Conservation (phyloP, 768 basidiomycete genomes). For the Crucibulum laeve region DNA sequence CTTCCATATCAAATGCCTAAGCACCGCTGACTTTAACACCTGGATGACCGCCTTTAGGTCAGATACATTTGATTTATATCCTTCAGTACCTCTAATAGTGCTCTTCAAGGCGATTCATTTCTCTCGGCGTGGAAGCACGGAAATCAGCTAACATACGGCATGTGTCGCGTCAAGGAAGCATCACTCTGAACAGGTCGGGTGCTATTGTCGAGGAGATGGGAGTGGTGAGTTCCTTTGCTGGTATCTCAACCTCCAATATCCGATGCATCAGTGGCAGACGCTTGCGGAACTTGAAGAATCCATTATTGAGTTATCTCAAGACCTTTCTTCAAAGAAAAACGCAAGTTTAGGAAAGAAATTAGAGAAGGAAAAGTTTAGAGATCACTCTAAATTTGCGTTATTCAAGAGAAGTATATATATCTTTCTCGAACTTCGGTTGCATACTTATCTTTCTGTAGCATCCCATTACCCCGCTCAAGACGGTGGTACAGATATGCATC, state of each 20-base stretch:
- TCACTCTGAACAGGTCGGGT: slow-evolving; percentile 43
- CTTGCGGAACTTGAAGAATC: slow-evolving; percentile 56
- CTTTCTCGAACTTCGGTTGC: slow-evolving; percentile 2
- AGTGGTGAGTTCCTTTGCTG: slow-evolving; percentile 33
- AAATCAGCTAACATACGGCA: slow-evolving; percentile 37
- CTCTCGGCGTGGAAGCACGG: slow-evolving; percentile 39
- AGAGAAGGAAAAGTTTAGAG: slow-evolving; percentile 50
- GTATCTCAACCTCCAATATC: background rate
- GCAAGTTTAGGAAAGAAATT: slow-evolving; percentile 38
- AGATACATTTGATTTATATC: slow-evolving; percentile 8
- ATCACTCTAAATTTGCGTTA: slow-evolving; percentile 44
- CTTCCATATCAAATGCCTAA: slow-evolving; percentile 81
- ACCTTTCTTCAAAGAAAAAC: slow-evolving; percentile 31
- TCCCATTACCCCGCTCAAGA: slow-evolving; percentile 4
- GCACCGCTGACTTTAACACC: slow-evolving; percentile 57
- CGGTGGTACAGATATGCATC: slow-evolving; percentile 9
- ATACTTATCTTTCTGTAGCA: background rate
- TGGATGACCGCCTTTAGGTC: slow-evolving; percentile 81
- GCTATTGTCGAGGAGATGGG: slow-evolving; percentile 64
- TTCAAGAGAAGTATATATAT: slow-evolving; percentile 54
- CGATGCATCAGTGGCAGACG: slow-evolving; percentile 31
- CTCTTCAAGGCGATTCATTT: slow-evolving; percentile 55
- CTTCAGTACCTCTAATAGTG: slow-evolving; percentile 9
- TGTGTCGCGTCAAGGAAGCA: slow-evolving; percentile 37
- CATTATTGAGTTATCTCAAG: slow-evolving; percentile 37